Evolutionary conservation across 2,329 filamentous ascomycete genomes (phyloP), one percentile per base, ranked within the genome.

Genomic region (Colletotrichum orchidophilum): DNA sequence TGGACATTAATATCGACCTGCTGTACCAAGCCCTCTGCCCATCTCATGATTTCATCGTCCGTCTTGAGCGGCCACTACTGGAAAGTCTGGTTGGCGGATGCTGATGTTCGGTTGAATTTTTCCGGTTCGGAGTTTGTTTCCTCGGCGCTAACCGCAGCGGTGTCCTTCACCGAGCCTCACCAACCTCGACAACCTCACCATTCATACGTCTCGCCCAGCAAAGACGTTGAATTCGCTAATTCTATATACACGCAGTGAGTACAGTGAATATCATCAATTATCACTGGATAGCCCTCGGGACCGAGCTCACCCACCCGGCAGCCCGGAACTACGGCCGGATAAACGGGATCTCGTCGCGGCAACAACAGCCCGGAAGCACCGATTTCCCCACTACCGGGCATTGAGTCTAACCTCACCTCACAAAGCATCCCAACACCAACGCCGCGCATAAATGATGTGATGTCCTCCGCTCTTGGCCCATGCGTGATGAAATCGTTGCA

Each of bases 1-100:
- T n/a, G 65, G 66, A 72, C 66, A 70, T 29, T 72, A 70, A 69
- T 70, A 64, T 70, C 70, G 70, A 72, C 70, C 66, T 69, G 33
- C 33, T 65, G 66, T 69, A 64, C 66, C 59, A 70, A 54, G 63
- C 39, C 33, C 55, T 5, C 7, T 52, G 18, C 35, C 29, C 55
- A 52, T n/a, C 9, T 27, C 12, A 21, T 42, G 50, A 46, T 15
- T 15, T 12, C 3, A 1, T 26, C 15, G 0, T 9, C 49, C 24
- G 21, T 24, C 21, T 5, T 59, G 42, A 5, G 31, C 35, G 26
- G 42, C 26, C 11, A 29, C n/a, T 29, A 58, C 50, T 52, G 54
- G 61, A 21, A 39, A 53, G 6, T 9, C 29, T 49, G 13, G 26
- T 31, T 62, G 46, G 33, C 46, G 21, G 27, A n/a, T 27, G 42